These are phyloP conservation scores for Nigrospora osmanthi DNA, from an alignment of 2,329 filamentous ascomycete species.

Conservation along the genomic window DNA sequence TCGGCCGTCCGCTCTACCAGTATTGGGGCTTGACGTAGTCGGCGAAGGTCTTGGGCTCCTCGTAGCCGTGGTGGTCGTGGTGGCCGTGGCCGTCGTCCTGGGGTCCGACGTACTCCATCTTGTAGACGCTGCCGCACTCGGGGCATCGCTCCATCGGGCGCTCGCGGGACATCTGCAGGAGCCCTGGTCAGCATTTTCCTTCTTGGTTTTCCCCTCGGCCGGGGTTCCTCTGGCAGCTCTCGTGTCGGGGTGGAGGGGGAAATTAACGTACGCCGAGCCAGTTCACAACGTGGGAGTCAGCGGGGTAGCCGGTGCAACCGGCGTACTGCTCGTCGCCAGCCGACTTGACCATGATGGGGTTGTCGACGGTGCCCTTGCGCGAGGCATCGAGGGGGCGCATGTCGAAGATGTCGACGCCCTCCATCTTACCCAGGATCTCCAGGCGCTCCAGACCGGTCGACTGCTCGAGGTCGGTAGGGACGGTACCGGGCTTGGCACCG, in stretches of 20 bases:
- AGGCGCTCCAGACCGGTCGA: slow-evolving; percentile 96
- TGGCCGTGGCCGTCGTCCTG: slow-evolving; percentile 60
- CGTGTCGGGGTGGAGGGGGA: background rate
- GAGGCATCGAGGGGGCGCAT: slow-evolving; percentile 93
- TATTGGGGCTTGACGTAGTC: slow-evolving; percentile 95
- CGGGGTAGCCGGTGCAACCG: slow-evolving; percentile 91
- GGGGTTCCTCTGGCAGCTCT: background rate
- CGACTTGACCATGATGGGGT: slow-evolving; percentile 86
- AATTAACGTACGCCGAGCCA: slow-evolving; percentile 76
- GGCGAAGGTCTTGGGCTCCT: slow-evolving; percentile 93
- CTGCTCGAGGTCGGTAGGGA: slow-evolving; percentile 93
- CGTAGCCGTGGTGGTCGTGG: slow-evolving; percentile 53
- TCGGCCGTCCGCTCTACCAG: slow-evolving; percentile 39
- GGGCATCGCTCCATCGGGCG: slow-evolving; percentile 91
- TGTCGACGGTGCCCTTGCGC: slow-evolving; percentile 80
- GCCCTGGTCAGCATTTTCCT: background rate
- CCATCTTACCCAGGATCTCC: slow-evolving; percentile 98
- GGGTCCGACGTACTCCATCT: slow-evolving; percentile 94
- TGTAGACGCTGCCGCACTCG: slow-evolving; percentile 94
- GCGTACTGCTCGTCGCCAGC: slow-evolving; percentile 94
- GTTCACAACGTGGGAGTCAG: slow-evolving; percentile 80
- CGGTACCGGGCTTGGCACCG: slow-evolving; percentile 72
- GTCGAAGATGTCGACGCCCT: slow-evolving; percentile 96
- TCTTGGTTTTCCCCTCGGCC: background rate
- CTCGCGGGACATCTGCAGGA: slow-evolving; percentile 66